Percentiles rank a stretch among this genome's conserved stretches.
Conservation (phyloP, 768 basidiomycete genomes). For the Pleurotus tuber-regium region DNA sequence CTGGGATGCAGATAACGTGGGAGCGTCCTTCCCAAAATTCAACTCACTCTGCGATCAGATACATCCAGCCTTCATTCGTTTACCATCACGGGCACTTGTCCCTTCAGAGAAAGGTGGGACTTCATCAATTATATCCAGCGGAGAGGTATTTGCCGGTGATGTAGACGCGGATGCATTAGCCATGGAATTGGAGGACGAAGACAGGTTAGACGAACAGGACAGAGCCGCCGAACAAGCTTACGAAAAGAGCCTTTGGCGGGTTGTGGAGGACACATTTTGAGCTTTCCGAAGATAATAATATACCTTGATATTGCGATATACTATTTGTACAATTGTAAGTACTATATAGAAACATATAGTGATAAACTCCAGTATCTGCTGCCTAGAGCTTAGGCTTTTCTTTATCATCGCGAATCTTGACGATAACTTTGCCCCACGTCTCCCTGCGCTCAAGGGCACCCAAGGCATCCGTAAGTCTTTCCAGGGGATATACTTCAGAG, state of each 20-base stretch:
- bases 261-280: constrained; percentile 2
- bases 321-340: no score
- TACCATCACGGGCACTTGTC: constrained; percentile 14
- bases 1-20: constrained; percentile 10
- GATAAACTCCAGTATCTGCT: not conserved
- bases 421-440: constrained; percentile 91
- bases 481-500: constrained; percentile 65
- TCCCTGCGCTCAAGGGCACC: constrained; percentile 74
- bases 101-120: not conserved
- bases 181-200: constrained; percentile 43
- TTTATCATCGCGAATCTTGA: constrained; percentile 56
- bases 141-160: constrained; percentile 15
- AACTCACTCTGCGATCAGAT: constrained; percentile 22
- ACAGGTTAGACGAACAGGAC: constrained; percentile 36
- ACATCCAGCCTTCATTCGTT: constrained; percentile 20
- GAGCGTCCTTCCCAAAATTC: constrained; percentile 7
- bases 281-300: not conserved
- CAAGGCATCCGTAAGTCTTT: constrained; percentile 64
- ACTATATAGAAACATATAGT: not conserved
- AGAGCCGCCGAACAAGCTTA: constrained; percentile 24
- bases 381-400: constrained; percentile 41
- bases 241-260: constrained; percentile 43
- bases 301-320: no score
- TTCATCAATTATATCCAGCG: not conserved
- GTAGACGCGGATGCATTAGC: constrained; percentile 35